Evolutionary conservation across 495 filamentous ascomycete genomes (phyloP).

Genomic region (Cudoniella acicularis): DNA sequence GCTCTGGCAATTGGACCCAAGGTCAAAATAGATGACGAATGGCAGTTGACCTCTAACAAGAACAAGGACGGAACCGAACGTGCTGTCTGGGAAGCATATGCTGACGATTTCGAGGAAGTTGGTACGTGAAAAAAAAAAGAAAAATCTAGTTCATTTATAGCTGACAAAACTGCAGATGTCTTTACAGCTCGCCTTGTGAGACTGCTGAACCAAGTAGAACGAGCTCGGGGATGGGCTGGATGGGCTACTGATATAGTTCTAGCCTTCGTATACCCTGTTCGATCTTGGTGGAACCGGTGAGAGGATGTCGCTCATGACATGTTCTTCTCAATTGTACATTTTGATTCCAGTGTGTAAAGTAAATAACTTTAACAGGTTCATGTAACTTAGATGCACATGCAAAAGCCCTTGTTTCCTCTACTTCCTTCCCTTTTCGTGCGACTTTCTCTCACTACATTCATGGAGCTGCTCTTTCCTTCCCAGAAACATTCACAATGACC

Average conservation of each 20-base stretch:
- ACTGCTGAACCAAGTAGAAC: slow-evolving; percentile 43
- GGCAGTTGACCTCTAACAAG: slow-evolving; percentile 30
- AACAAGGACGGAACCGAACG: slow-evolving; percentile 28
- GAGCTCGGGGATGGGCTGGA: slow-evolving; percentile 46
- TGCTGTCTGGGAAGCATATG: slow-evolving; percentile 55
- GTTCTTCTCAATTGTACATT: neutral
- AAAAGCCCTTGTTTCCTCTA: too few species aligned
- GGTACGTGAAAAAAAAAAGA: slow-evolving; percentile 6
- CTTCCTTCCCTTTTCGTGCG: too few species aligned
- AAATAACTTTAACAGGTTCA: too few species aligned
- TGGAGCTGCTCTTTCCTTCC: too few species aligned
- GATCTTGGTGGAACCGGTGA: neutral
- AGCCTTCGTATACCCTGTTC: slow-evolving; percentile 23
- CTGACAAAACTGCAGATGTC: slow-evolving; percentile 30
- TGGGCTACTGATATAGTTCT: slow-evolving; percentile 42
- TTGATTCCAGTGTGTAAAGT: too few species aligned
- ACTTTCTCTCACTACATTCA: too few species aligned
- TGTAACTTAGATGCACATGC: too few species aligned
- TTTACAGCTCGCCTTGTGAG: slow-evolving; percentile 44
- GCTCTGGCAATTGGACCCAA: slow-evolving; percentile 54
- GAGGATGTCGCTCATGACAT: neutral
- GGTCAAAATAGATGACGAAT: slow-evolving; percentile 38
- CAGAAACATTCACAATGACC: too few species aligned
- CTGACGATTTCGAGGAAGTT: slow-evolving; percentile 51
- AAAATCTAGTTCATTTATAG: neutral